phyloP scores from a whole-genome alignment of 78 protist species.

The Emiliania huxleyi region DNA sequence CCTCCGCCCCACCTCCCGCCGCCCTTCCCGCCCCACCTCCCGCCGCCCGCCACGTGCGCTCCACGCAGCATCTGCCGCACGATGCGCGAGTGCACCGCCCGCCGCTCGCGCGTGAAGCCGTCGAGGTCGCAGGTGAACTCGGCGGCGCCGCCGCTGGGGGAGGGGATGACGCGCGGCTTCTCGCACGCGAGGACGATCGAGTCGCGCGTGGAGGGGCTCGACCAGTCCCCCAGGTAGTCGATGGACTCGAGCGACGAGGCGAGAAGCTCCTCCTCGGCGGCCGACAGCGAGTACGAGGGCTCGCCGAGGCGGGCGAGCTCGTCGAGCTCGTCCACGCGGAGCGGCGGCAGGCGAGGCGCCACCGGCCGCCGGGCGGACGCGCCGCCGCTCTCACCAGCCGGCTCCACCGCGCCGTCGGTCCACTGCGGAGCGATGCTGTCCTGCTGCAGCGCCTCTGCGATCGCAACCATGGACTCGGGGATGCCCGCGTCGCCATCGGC shows the following conservation, averaged over 20 bases:
- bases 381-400: neutral
- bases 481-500: neutral
- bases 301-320: neutral
- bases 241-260: neutral
- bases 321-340: neutral
- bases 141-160: neutral
- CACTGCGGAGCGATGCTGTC: neutral
- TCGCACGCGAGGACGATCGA: neutral
- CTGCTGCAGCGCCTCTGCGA: neutral
- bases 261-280: neutral
- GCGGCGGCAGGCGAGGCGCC: neutral
- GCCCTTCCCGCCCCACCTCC: no score
- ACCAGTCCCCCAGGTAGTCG: constrained; percentile 16
- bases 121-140: neutral
- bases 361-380: neutral
- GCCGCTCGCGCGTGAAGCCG: neutral
- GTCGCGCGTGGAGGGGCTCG: neutral
- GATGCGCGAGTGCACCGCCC: neutral
- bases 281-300: neutral
- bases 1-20: no score
- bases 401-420: neutral
- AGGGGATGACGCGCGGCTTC: neutral
- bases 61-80: neutral
- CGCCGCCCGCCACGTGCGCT: no score
- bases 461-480: neutral